Evolutionary conservation across 2,329 filamentous ascomycete genomes (phyloP), one percentile per base, ranked within the genome.

Genomic region (Dactylellina cionopaga): DNA sequence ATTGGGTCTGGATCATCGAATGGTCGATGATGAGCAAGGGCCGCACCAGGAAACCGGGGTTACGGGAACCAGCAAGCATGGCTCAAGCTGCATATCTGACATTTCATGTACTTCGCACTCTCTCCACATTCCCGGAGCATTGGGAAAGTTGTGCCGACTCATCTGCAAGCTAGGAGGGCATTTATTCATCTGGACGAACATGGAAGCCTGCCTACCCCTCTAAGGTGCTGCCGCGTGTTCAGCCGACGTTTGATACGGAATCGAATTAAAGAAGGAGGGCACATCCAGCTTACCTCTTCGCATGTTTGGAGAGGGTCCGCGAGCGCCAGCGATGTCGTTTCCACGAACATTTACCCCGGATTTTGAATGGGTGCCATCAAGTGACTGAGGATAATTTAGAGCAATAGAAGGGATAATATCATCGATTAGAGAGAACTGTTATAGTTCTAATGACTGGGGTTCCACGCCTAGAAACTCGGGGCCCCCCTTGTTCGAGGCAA

Each of bases 71-170:
- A 44, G 27, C 22, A 19, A 39, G 27, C 33, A 44, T 56, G 39
- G 56, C 37, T 62, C 47, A 11, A 13, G 9, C 24, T 44, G 35
- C 63, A 59, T 59, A 60, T 51, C 46, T 68, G 54, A 60, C 54
- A 68, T 52, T 47, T 66, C 19, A 24, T 43, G 41, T 66, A 43
- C 29, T 55, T 22, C n/a, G 27, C 17, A n/a, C n/a, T 56, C 24
- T 19, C 31, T 56, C 52, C 60, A 66, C 62, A 66, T 54, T 51
- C 29, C 52, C 63, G 63, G 63, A 68, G 62, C 51, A 59, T 37
- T 68, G 63, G 54, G 63, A 60, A 19, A 54, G 44, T 60, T 68
- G 52, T 59, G 63, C 63, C 63, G 63, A 60, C 27, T 60, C 46
- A 54, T 60, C 63, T 68, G 54, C 63, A 68, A 60, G 63, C 63